phyloP scores from a whole-genome alignment of 2,329 filamentous ascomycete genomes.

The Coniella vitis region DNA sequence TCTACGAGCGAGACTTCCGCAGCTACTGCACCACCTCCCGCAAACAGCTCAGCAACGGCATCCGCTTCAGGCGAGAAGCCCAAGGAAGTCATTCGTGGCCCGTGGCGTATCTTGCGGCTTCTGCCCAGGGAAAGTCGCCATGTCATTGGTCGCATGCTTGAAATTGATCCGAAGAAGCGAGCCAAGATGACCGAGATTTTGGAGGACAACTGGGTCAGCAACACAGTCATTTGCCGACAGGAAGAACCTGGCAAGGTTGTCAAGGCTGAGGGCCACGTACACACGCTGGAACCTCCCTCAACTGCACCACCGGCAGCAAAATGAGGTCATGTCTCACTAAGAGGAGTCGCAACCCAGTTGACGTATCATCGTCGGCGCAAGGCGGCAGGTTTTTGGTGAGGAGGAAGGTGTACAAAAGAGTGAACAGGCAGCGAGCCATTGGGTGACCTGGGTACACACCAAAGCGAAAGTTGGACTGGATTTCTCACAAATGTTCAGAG shows the following conservation, averaged over 20 bases:
- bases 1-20: conserved; percentile 20
- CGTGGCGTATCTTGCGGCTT: conserved; percentile 81
- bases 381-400: background rate
- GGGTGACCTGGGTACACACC: no score
- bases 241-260: conserved; percentile 63
- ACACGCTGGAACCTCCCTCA: conserved; percentile 71
- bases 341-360: background rate
- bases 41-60: background rate
- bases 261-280: conserved; percentile 69
- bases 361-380: no score
- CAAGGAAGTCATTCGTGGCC: conserved; percentile 80
- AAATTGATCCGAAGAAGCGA: conserved; percentile 74
- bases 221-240: conserved; percentile 77
- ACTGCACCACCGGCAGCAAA: conserved; percentile 27
- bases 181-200: conserved; percentile 83
- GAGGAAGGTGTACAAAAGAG: background rate
- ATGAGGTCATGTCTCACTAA: conserved; percentile 3
- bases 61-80: conserved; percentile 36
- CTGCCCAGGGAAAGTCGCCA: conserved; percentile 84
- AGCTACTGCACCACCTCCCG: background rate
- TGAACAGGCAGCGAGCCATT: no score
- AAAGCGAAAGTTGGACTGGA: background rate
- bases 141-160: conserved; percentile 88
- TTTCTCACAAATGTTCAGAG: background rate
- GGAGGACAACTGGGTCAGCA: conserved; percentile 82